phyloP scores from a whole-genome alignment of 2,329 filamentous ascomycete genomes.

The Ceratocystis alfenasii region DNA sequence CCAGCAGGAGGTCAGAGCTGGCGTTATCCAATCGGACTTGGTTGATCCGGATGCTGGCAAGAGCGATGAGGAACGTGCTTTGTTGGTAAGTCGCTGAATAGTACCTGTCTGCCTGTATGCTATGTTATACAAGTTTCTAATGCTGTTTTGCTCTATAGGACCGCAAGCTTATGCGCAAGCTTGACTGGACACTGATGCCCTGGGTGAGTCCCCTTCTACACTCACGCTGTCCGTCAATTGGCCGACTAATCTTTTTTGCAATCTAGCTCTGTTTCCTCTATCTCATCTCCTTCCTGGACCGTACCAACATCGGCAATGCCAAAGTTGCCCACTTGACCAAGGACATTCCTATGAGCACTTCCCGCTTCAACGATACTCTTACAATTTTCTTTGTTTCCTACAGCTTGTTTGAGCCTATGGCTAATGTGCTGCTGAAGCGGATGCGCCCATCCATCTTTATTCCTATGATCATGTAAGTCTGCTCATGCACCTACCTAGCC shows the following conservation, averaged over 20 bases:
- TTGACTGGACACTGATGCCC: conserved; percentile 50
- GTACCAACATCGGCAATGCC: conserved; percentile 66
- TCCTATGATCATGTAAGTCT: conserved; percentile 61
- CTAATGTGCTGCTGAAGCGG: conserved; percentile 69
- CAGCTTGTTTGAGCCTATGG: conserved; percentile 62
- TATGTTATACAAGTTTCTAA: background rate
- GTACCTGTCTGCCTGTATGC: background rate
- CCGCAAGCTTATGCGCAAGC: conserved; percentile 47
- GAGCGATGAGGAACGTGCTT: conserved; percentile 49
- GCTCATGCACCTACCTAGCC: too few species aligned
- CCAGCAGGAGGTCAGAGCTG: conserved; percentile 10
- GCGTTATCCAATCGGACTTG: conserved; percentile 8
- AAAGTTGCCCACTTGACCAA: conserved; percentile 43
- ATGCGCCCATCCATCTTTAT: conserved; percentile 68
- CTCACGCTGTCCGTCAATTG: background rate
- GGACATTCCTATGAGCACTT: conserved; percentile 50
- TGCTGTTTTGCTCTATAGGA: conserved; percentile 35
- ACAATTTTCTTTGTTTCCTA: conserved; percentile 86
- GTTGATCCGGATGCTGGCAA: conserved; percentile 47
- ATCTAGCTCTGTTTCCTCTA: conserved; percentile 55
- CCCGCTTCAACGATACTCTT: conserved; percentile 61
- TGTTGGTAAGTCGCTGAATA: conserved; percentile 38
- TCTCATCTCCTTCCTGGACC: conserved; percentile 60
- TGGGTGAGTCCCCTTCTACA: conserved; percentile 33
- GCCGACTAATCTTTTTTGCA: background rate